phyloP scores from a whole-genome alignment of 805 yeast species.

The Candida railenensis region DNA sequence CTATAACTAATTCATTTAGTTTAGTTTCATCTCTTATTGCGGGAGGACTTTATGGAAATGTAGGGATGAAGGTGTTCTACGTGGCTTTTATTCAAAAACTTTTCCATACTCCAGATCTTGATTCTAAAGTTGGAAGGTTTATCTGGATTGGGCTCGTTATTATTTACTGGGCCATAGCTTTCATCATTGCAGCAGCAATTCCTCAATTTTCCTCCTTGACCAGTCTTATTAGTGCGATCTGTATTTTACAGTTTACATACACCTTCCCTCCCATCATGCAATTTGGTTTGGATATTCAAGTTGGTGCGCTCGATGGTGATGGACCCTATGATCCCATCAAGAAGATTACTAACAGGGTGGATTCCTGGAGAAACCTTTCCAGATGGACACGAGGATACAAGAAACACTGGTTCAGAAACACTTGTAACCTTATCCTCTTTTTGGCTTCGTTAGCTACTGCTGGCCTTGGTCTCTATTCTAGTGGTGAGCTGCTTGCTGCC shows the following conservation, averaged over 20 bases:
- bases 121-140: slow-evolving; percentile 30
- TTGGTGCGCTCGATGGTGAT: slow-evolving; percentile 15
- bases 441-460: slow-evolving; percentile 24
- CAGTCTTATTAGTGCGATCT: slow-evolving; percentile 40
- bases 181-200: slow-evolving; percentile 42
- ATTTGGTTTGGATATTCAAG: slow-evolving; percentile 16
- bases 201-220: slow-evolving; percentile 41
- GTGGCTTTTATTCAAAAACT: slow-evolving; percentile 33
- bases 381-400: slow-evolving; percentile 17
- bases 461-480: slow-evolving; percentile 25
- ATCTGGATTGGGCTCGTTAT: slow-evolving; percentile 37
- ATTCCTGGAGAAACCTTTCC: slow-evolving; percentile 3
- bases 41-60: slow-evolving; percentile 45
- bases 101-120: slow-evolving; percentile 28
- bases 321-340: slow-evolving; percentile 11
- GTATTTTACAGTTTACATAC: slow-evolving; percentile 46
- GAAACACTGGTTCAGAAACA: slow-evolving; percentile 13
- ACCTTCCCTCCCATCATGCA: slow-evolving; percentile 40
- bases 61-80: slow-evolving; percentile 46
- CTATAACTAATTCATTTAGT: slow-evolving; percentile 32
- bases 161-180: slow-evolving; percentile 45
- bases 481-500: slow-evolving; percentile 21
- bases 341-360: slow-evolving; percentile 9
- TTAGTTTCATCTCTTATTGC: slow-evolving; percentile 43
- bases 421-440: slow-evolving; percentile 16